Evolutionary conservation across 2,329 filamentous ascomycete genomes (phyloP), one percentile per base, ranked within the genome.

Genomic region (Penicillium sp.): DNA sequence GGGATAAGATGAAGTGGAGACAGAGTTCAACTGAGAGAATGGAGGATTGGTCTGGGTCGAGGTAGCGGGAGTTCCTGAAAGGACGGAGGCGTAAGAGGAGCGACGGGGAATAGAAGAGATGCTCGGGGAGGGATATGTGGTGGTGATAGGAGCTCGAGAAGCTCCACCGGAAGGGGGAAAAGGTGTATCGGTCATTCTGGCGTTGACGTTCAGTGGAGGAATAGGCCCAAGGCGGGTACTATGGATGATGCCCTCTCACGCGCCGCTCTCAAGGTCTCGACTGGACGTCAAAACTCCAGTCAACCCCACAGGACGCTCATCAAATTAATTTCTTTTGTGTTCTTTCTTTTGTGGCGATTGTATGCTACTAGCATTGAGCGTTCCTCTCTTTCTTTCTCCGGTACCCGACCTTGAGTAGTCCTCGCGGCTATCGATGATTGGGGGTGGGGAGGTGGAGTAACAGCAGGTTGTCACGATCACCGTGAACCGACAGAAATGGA

Each of bases 71-170:
- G 80, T 81, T 53, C 85, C 85, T 57, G 85, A 84, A 61, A 85
- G 82, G 62, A 88, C 85, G 29, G 86, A 87, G 69, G 86, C 86
- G 77, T 88, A 88, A 56, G 87, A 88, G 47, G 84, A 84, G 67
- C 85, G 80, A 72, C 85, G 82, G 69, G 78, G 79, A 65, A 76
- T 72, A 51, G 78, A 76, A 58, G 78, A 74, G 68, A 78, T 71
- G 67, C 72, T 75, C 30, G 63, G 63, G 54, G 64, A 65, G 46
- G 74, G 67, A 69, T 74, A 75, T 56, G 73, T 71, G 66, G 73
- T 70, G 69, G 72, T 64, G 44, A 59, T 60, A 61, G 61, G 52
- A 56, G 70, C 72, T 69, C 70, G 64, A 67, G 64, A 69, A 70
- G 73, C 74, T 76, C 78, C 79, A 74, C 78, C 73, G 68, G 79